phyloP scores from a whole-genome alignment of 768 basidiomycete species.

The Boletus eberwhitei region DNA sequence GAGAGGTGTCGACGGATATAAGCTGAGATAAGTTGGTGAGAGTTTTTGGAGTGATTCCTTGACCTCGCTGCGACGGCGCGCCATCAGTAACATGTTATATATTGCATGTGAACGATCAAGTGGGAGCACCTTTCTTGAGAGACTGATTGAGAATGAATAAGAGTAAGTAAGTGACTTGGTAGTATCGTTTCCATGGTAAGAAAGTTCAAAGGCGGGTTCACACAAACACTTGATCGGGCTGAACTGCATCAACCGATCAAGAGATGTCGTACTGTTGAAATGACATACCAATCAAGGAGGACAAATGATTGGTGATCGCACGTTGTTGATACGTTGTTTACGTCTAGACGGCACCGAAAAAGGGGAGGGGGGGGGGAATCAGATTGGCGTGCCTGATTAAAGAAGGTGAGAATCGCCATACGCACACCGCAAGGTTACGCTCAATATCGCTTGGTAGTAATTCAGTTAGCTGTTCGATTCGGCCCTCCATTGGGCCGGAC shows the following conservation, averaged over 20 bases:
- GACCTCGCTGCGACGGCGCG: slow-evolving; percentile 18
- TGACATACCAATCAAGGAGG: slow-evolving; percentile 19
- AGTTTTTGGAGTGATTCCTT: background rate
- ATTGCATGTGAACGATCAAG: slow-evolving; percentile 11
- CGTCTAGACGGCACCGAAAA: slow-evolving; percentile 34
- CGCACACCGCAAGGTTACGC: slow-evolving; percentile 14
- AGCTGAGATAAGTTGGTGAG: slow-evolving; percentile 8
- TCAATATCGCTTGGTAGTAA: slow-evolving; percentile 15
- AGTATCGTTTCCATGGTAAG: slow-evolving; percentile 31
- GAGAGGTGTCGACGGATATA: slow-evolving; percentile 22
- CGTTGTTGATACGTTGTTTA: slow-evolving; percentile 26
- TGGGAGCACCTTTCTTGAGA: background rate
- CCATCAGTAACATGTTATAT: background rate
- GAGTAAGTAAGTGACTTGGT: slow-evolving; percentile 5
- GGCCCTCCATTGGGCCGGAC: background rate
- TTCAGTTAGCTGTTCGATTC: slow-evolving; percentile 7
- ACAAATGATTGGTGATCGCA: slow-evolving; percentile 27
- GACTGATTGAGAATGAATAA: slow-evolving; percentile 1
- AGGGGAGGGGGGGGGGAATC: slow-evolving; percentile 13
- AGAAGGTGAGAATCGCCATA: slow-evolving; percentile 21
- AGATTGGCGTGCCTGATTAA: slow-evolving; percentile 28
- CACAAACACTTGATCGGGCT: slow-evolving; percentile 13
- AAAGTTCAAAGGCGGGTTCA: slow-evolving; percentile 11
- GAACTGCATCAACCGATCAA: slow-evolving; percentile 21
- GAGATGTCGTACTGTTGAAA: slow-evolving; percentile 24